These are phyloP conservation scores for Filosporella fistucella DNA, from an alignment of 495 filamentous ascomycete species.

Conservation along the genomic window DNA sequence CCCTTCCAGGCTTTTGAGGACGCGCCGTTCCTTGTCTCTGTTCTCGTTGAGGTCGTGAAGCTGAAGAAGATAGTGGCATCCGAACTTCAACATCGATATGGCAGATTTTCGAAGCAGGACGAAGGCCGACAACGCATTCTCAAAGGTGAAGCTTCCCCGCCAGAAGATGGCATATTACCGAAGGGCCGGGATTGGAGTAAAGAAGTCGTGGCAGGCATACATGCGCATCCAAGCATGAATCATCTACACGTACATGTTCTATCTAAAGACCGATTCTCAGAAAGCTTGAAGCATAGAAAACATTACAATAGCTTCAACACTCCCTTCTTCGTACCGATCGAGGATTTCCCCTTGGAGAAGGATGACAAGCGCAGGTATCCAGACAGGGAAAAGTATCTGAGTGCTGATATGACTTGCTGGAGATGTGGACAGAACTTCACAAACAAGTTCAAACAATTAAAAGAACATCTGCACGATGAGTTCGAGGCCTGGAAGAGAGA, in stretches of 20 bases:
- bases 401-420: conserved; percentile 73
- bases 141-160: conserved; percentile 43
- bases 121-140: conserved; percentile 50
- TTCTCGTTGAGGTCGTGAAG: conserved; percentile 53
- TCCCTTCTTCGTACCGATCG: conserved; percentile 77
- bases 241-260: conserved; percentile 91
- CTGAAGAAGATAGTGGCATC: conserved; percentile 61
- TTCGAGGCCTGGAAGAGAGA: conserved; percentile 76
- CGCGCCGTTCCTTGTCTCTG: conserved; percentile 60
- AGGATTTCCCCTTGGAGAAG: conserved; percentile 68
- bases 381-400: conserved; percentile 49
- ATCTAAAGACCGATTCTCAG: conserved; percentile 65
- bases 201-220: conserved; percentile 76
- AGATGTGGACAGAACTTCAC: conserved; percentile 73
- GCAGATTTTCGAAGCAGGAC: conserved; percentile 58
- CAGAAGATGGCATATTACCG: conserved; percentile 45
- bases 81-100: conserved; percentile 71
- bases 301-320: conserved; percentile 94
- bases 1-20: conserved; percentile 79
- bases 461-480: conserved; percentile 75
- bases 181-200: conserved; percentile 69
- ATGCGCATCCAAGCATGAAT: conserved; percentile 86
- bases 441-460: conserved; percentile 66
- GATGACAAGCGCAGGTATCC: conserved; percentile 57
- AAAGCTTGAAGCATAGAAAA: conserved; percentile 69